Base-by-base conservation (phyloP, 352 stramenopile genomes). In the Phytophthora europaea region DNA sequence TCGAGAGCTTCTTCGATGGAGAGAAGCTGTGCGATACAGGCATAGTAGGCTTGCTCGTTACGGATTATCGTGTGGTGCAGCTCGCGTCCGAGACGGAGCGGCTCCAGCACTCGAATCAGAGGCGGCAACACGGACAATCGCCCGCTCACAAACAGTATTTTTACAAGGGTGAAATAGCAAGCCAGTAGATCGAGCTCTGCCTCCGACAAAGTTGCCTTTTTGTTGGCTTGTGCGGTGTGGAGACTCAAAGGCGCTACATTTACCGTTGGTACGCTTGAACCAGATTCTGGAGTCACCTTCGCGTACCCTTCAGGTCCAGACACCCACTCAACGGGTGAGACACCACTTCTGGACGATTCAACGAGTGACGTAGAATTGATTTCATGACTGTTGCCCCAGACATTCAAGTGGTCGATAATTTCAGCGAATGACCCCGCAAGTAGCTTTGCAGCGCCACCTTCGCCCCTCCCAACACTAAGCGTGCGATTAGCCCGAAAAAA, bases 1-100 rank as follows among this genome's bases (percentile, higher is more conserved):
- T 62, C 26, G 12, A 84, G 63, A 10, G 20, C 28, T 4, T 81
- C 57, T 6, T 74, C n/a, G 18, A 95, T 65, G 1, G 80, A 88
- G 4, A 98, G 72, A 10, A 98, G 66, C 55, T 97, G 91, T 0
- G 79, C 74, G n/a, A 98, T 96, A 65, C 89, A 94, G 28, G 76
- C 76, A 65, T 97, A 98, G 73, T 98, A 98, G 3, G 92, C 92
- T 16, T 95, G 84, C 53, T 97, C 90, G 48, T 97, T 96, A 40
- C 89, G 86, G 52, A 98, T 92, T 10, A 75, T 82, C 18, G 92
- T 98, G 23, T 80, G 79, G 75, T 98, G 89, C 5, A 98, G 72
- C 38, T 88, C 76, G 20, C 73, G 75, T 28, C 82, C 80, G 9
- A 76, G 22, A 4, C 93, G 87, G 36, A 95, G 38, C 7, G 83